phyloP scores from a whole-genome alignment of 805 yeast species.

The Metschnikowia picachoensis region DNA sequence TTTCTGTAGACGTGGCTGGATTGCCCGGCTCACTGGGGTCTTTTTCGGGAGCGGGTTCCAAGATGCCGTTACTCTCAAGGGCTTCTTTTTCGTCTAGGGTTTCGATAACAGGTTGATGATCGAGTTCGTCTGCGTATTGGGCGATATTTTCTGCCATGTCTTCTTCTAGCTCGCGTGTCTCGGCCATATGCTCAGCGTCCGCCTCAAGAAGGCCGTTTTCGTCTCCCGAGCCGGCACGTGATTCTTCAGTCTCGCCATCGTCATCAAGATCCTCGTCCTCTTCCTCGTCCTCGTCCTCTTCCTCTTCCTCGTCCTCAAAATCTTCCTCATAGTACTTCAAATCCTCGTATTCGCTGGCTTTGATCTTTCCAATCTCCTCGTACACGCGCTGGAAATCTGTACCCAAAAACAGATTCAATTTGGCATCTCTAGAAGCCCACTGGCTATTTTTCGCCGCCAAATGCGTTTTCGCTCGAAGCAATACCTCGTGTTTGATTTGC shows the following conservation, averaged over 20 bases:
- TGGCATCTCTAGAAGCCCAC: conserved; percentile 34
- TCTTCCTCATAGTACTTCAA: conserved; percentile 21
- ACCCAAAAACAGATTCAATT: conserved; percentile 28
- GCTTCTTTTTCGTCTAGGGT: too few species aligned
- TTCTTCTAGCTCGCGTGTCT: too few species aligned
- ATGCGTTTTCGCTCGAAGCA: conserved; percentile 30
- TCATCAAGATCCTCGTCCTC: conserved; percentile 1
- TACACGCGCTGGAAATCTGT: conserved; percentile 24
- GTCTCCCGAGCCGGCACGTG: too few species aligned
- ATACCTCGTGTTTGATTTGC: conserved; percentile 34
- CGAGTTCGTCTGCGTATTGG: too few species aligned
- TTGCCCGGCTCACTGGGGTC: too few species aligned
- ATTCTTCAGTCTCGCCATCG: conserved; percentile 12
- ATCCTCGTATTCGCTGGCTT: conserved; percentile 27
- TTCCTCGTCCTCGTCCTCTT: conserved; percentile 19
- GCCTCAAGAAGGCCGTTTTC: too few species aligned
- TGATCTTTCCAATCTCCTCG: conserved; percentile 27
- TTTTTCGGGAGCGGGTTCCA: too few species aligned
- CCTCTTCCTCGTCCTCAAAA: conserved; percentile 12
- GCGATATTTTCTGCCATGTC: too few species aligned
- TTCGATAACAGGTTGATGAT: too few species aligned
- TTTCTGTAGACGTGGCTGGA: too few species aligned
- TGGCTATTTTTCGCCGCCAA: conserved; percentile 27
- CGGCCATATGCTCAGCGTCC: too few species aligned
- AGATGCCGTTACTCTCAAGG: too few species aligned